phyloP scores from a whole-genome alignment of 345 rosid species.

The Eucalyptus cladocalyx region DNA sequence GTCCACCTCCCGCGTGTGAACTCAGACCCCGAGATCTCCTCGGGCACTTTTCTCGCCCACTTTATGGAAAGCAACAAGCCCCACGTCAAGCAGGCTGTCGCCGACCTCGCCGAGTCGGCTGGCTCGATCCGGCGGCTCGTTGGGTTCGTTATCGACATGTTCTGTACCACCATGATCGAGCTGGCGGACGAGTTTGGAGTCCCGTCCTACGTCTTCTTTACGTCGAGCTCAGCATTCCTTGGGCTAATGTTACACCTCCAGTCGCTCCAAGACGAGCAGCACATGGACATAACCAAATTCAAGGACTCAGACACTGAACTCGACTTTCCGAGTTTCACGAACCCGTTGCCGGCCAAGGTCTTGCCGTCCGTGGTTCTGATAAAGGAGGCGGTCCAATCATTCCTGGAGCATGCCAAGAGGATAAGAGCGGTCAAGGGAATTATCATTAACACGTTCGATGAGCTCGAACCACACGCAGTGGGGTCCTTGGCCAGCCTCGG shows the following conservation, averaged over 20 bases:
- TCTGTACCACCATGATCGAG: slow-evolving; percentile 35
- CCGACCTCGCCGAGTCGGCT: background rate
- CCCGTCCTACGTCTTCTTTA: slow-evolving; percentile 33
- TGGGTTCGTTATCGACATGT: slow-evolving; percentile 41
- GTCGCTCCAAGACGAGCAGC: slow-evolving; percentile 3
- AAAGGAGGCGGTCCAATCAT: background rate
- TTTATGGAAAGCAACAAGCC: background rate
- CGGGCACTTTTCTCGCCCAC: background rate
- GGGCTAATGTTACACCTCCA: slow-evolving; percentile 2
- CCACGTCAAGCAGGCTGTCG: background rate
- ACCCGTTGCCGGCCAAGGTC: slow-evolving; percentile 18
- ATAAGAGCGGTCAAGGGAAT: slow-evolving; percentile 21
- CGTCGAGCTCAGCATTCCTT: slow-evolving; percentile 25
- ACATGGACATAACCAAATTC: background rate
- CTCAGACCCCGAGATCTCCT: background rate
- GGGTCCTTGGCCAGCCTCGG: background rate
- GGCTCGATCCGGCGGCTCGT: background rate
- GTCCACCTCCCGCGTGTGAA: background rate
- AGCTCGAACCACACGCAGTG: slow-evolving; percentile 26
- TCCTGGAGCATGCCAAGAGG: background rate
- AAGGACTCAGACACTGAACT: slow-evolving; percentile 14
- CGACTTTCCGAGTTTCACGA: slow-evolving; percentile 10
- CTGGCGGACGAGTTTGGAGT: slow-evolving; percentile 26
- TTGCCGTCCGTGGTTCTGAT: slow-evolving; percentile 2
- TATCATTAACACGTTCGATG: slow-evolving; percentile 29